Conservation (phyloP, 176 grass and related monocot species). For the Avena insularis region DNA sequence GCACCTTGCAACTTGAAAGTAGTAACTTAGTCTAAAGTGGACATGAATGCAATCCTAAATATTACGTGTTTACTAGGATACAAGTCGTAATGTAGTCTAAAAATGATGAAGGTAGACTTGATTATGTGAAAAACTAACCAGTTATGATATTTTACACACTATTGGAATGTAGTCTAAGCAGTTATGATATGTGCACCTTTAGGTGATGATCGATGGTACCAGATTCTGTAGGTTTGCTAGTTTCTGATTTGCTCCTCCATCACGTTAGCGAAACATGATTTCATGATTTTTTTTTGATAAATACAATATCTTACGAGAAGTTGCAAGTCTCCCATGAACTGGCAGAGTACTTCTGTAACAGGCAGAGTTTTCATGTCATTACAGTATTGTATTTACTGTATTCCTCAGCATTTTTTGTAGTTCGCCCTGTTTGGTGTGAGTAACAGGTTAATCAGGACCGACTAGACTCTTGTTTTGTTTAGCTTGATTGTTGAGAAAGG, state of each 20-base stretch:
- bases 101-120: not conserved
- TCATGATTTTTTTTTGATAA: not conserved
- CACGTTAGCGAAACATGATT: not conserved
- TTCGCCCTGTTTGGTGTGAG: not conserved
- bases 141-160: not conserved
- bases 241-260: not conserved
- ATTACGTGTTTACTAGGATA: not conserved
- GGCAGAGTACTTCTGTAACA: not conserved
- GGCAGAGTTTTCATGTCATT: not conserved
- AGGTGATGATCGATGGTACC: not conserved
- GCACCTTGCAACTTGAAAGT: not conserved
- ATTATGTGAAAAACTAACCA: not conserved
- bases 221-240: too few relatives aligned
- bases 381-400: not conserved
- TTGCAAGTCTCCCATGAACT: not conserved
- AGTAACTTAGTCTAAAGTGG: not conserved
- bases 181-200: not conserved
- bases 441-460: not conserved
- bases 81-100: not conserved
- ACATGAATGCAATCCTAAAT: conserved; percentile 29
- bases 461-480: not conserved
- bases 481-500: not conserved
- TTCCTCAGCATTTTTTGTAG: not conserved
- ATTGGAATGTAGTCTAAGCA: not conserved
- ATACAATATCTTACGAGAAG: not conserved